A percentile compares a stretch with the other conserved stretches of the same genome.
These are phyloP conservation scores for Kluyveromyces siamensis DNA, from an alignment of 805 yeast genomes.

Conservation along the genomic window DNA sequence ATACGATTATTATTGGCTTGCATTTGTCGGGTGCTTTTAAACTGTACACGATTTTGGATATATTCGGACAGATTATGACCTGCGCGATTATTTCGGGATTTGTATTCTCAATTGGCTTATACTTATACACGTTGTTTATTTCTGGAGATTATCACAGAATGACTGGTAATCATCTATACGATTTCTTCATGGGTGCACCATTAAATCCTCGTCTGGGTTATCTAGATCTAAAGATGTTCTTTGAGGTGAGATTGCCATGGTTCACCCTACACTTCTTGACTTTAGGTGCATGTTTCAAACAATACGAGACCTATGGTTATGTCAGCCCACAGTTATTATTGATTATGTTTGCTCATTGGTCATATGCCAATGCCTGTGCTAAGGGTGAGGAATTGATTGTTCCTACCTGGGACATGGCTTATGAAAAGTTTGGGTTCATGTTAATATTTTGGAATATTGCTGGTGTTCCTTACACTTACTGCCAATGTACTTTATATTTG, in stretches of 20 bases:
- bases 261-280: constrained; percentile 75
- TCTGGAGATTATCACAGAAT: constrained; percentile 76
- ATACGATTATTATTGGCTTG: constrained; percentile 46
- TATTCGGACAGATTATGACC: constrained; percentile 88
- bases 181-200: constrained; percentile 95
- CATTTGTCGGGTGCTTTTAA: constrained; percentile 72
- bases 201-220: constrained; percentile 92
- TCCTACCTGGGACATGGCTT: constrained; percentile 99
- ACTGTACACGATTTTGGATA: constrained; percentile 64
- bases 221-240: constrained; percentile 91
- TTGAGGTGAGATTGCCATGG: constrained; percentile 97
- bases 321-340: constrained; percentile 69
- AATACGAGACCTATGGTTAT: constrained; percentile 72
- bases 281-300: constrained; percentile 66
- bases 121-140: constrained; percentile 54
- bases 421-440: constrained; percentile 99
- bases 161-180: constrained; percentile 88
- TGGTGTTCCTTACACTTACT: constrained; percentile 97
- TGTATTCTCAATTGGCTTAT: constrained; percentile 56
- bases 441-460: constrained; percentile 97
- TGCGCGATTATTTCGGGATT: constrained; percentile 80
- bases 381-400: constrained; percentile 97
- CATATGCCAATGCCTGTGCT: constrained; percentile 93
- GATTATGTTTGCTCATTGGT: constrained; percentile 78
- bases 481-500: constrained; percentile 82